Conservation (phyloP, 805 yeast species). For the Lachancea nothofagi region DNA sequence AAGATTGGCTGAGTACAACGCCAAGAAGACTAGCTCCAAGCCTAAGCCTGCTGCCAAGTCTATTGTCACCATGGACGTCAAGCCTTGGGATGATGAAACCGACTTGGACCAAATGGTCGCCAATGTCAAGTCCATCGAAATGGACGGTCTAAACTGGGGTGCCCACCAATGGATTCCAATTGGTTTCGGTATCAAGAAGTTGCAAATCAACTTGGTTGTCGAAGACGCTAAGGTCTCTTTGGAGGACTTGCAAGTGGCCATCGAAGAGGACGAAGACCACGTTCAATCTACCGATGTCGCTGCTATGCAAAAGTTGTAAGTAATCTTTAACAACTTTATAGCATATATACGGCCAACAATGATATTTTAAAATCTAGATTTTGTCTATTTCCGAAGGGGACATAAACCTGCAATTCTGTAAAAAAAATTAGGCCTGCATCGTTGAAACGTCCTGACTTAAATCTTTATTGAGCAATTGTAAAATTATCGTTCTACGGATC, state of each 20-base stretch:
- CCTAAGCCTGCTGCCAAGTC: conserved; percentile 99
- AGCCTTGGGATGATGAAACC: conserved; percentile 99
- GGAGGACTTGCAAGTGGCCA: conserved; percentile 73
- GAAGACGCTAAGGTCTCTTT: conserved; percentile 95
- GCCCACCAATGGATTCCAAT: conserved; percentile 92
- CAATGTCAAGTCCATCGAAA: conserved; percentile 75
- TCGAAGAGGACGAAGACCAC: conserved; percentile 94
- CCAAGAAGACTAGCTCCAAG: conserved; percentile 94
- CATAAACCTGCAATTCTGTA: too few relatives aligned
- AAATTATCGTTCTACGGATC: too few relatives aligned
- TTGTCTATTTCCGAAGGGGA: too few relatives aligned
- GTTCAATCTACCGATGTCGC: conserved; percentile 98
- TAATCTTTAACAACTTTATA: conserved; percentile 6
- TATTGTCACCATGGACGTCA: conserved; percentile 91
- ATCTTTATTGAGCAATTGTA: too few relatives aligned
- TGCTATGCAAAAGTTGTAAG: conserved; percentile 96
- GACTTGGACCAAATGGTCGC: conserved; percentile 83
- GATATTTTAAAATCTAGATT: too few relatives aligned
- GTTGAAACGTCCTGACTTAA: too few relatives aligned
- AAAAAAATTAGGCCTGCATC: too few relatives aligned
- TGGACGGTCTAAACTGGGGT: conserved; percentile 98
- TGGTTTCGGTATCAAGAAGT: conserved; percentile 99
- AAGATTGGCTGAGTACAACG: conserved; percentile 97
- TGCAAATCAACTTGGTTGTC: conserved; percentile 96
- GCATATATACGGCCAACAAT: neutral